phyloP scores from a whole-genome alignment of 1,284 basidiomycete genomes.

The Trichosporon sp. region DNA sequence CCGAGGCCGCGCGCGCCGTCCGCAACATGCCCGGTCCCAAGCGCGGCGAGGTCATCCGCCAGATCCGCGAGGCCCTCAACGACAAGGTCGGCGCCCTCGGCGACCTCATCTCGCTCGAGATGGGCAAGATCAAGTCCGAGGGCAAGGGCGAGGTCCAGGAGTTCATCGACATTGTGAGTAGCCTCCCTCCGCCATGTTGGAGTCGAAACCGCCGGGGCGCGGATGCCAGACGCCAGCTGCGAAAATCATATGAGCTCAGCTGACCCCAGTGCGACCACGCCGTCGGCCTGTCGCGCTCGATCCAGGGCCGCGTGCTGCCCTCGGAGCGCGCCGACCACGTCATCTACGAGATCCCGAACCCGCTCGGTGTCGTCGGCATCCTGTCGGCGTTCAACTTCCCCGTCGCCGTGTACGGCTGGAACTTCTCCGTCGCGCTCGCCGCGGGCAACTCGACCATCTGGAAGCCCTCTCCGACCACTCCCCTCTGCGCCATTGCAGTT shows the following conservation, averaged over 20 bases:
- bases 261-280: slow-evolving; percentile 57
- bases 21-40: slow-evolving; percentile 77
- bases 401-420: slow-evolving; percentile 75
- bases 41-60: slow-evolving; percentile 79
- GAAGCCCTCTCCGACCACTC: slow-evolving; percentile 89
- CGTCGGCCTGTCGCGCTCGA: slow-evolving; percentile 82
- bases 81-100: slow-evolving; percentile 78
- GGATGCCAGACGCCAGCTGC: no score
- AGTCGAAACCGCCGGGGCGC: no score
- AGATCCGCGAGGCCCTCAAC: slow-evolving; percentile 77
- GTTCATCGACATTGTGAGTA: slow-evolving; percentile 78
- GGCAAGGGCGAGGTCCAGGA: slow-evolving; percentile 76
- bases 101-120: slow-evolving; percentile 63
- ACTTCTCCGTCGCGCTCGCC: slow-evolving; percentile 79
- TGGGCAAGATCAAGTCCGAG: slow-evolving; percentile 91
- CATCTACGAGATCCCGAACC: slow-evolving; percentile 84
- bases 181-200: no score
- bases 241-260: no score
- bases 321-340: slow-evolving; percentile 85
- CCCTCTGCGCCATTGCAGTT: slow-evolving; percentile 71
- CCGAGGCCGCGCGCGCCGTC: slow-evolving; percentile 62
- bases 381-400: slow-evolving; percentile 92
- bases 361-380: slow-evolving; percentile 85
- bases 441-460: slow-evolving; percentile 87
- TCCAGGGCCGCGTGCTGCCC: slow-evolving; percentile 78